Evolutionary conservation across 2,329 filamentous ascomycete species (phyloP).

Genomic region (Stromatinia cepivora): DNA sequence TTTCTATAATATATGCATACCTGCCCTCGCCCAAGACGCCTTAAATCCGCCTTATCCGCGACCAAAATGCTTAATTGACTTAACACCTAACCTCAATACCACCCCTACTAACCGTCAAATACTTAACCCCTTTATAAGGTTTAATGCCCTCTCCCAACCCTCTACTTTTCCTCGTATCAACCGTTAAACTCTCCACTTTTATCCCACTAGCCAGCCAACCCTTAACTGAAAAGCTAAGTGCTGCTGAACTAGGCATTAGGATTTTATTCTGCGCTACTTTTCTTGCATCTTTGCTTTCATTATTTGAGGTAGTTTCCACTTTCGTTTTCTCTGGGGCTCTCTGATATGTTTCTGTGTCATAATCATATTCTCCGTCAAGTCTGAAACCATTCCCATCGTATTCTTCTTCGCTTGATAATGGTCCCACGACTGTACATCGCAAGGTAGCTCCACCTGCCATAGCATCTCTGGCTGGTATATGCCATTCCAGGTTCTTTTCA

Average conservation of each 20-base stretch:
- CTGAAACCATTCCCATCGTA: constrained; percentile 43
- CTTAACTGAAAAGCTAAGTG: constrained; percentile 70
- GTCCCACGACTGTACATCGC: constrained; percentile 77
- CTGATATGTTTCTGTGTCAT: constrained; percentile 58
- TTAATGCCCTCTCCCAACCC: constrained; percentile 85
- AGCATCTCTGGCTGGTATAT: constrained; percentile 75
- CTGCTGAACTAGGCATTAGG: constrained; percentile 77
- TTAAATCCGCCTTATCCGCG: constrained; percentile 16
- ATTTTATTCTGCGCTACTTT: constrained; percentile 68
- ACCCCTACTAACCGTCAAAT: constrained; percentile 73
- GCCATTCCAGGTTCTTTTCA: constrained; percentile 77
- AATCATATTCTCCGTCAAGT: constrained; percentile 46
- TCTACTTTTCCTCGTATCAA: constrained; percentile 76
- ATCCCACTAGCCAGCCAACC: constrained; percentile 69
- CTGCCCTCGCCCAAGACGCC: constrained; percentile 12
- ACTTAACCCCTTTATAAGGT: constrained; percentile 98
- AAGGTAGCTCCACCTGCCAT: constrained; percentile 70
- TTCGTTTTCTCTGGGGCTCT: constrained; percentile 41
- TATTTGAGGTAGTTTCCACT: constrained; percentile 41
- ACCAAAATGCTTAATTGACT: constrained; percentile 16
- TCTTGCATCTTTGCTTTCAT: constrained; percentile 50
- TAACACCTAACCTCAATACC: constrained; percentile 63
- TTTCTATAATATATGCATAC: constrained; percentile 2
- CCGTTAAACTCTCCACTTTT: constrained; percentile 65
- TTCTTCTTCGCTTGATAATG: constrained; percentile 51